Base-by-base conservation (phyloP, 495 filamentous ascomycete genomes). In the Aspergillus sclerotiicarbonarius region DNA sequence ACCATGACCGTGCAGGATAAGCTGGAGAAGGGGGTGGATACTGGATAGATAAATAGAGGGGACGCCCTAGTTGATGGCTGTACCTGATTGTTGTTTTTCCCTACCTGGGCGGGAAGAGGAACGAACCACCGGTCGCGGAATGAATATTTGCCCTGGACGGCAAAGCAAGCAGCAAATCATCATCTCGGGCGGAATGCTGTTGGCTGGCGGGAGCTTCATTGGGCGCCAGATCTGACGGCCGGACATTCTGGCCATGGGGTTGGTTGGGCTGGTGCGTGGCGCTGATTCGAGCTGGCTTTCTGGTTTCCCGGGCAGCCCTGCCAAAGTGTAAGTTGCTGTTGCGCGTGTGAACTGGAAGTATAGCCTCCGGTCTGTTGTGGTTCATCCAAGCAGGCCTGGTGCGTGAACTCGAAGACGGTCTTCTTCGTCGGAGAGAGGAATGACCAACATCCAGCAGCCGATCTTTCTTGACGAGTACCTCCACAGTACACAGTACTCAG, bases 231-330 rank as follows among this genome's bases (percentile, higher is more conserved):
- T 43, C 18, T 16, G 47, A 56, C 43, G 25, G 49, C 30, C 33
- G 44, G 33, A 39, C 45, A 51, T 47, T 25, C 37, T 29, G 21
- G 35, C 13, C 39, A 21, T 50, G 45, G 39, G 25, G 46, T 60
- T 55, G 58, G 53, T 41, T 52, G 46, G 21, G 35, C 51, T 56
- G 51, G 51, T 35, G 46, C 29, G 37, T 52, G 25, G 54, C 31
- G 20, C 8, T 49, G 31, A 16, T 45, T 37, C 45, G 31, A n/a
- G 7, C 16, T 54, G 37, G 33, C 30, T 45, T 43, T 59, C 44
- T 56, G 61, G 61, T 62, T 62, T 62, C 61, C 61, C 61, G 45
- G 61, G 61, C 61, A 62, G 61, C 61, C 60, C 49, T 21, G 46
- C 13, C 33, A 6, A 41, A n/a, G 37, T 41, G 37, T 41, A 41